phyloP scores from a whole-genome alignment of 768 basidiomycete species.

The Psilocybe subaeruginosa region DNA sequence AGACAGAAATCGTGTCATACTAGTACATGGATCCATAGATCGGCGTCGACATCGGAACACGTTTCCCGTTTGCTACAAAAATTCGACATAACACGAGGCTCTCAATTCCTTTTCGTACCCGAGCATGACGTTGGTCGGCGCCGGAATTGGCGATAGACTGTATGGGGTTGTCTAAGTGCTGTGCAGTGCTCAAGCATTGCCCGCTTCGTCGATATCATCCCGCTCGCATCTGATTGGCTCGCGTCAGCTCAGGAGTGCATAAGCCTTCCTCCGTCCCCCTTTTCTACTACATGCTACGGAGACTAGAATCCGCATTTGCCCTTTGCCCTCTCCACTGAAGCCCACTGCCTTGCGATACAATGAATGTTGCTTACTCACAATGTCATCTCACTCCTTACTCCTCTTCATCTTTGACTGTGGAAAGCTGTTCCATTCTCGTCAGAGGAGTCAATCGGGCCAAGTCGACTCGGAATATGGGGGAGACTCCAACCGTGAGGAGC shows the following conservation, averaged over 20 bases:
- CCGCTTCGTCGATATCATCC: not conserved
- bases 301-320: not conserved
- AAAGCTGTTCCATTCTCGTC: not conserved
- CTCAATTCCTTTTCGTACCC: not conserved
- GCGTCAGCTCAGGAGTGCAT: not conserved
- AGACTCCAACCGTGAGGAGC: not conserved
- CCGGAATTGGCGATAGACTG: not conserved
- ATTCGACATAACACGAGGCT: not conserved
- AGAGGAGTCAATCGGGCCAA: not conserved
- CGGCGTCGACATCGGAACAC: not conserved
- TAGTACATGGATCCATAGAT: not conserved
- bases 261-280: not conserved
- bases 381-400: not conserved
- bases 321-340: not conserved
- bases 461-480: not conserved
- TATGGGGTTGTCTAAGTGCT: not conserved
- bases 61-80: not conserved
- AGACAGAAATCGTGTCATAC: not conserved
- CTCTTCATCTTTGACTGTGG: not conserved
- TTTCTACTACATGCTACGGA: not conserved
- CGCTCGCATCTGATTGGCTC: not conserved
- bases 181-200: not conserved
- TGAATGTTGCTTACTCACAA: not conserved
- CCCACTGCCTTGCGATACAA: not conserved
- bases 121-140: not conserved